A percentile compares a stretch with the other conserved stretches of the same genome.
These are phyloP conservation scores for Aspergillus chevalieri DNA, from an alignment of 2,329 filamentous ascomycete genomes.

Conservation along the genomic window DNA sequence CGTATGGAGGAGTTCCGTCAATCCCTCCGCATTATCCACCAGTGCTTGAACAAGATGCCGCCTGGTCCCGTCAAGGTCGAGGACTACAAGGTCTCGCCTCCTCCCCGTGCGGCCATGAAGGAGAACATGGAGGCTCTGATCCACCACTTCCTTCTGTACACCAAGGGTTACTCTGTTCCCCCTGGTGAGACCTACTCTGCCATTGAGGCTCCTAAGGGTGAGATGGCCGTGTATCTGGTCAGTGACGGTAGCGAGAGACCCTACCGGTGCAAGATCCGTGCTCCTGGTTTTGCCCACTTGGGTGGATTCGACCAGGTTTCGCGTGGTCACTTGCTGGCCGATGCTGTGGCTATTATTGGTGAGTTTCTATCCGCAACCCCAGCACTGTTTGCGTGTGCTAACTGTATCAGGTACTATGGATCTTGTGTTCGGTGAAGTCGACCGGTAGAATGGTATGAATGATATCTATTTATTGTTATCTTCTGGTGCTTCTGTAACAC, in stretches of 20 bases:
- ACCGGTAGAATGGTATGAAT: constrained; percentile 37
- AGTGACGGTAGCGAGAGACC: constrained; percentile 94
- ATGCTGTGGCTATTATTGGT: constrained; percentile 90
- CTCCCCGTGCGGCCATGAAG: constrained; percentile 97
- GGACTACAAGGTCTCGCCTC: constrained; percentile 97
- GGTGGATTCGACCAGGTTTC: constrained; percentile 89
- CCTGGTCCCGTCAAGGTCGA: constrained; percentile 88
- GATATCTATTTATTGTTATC: constrained; percentile 2
- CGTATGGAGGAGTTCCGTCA: constrained; percentile 99
- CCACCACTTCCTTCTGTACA: constrained; percentile 97
- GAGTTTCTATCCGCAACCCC: constrained; percentile 16
- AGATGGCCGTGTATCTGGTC: constrained; percentile 97
- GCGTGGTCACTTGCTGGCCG: constrained; percentile 86
- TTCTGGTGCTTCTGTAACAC: constrained; percentile 14
- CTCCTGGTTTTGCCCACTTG: constrained; percentile 93
- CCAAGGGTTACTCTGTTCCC: constrained; percentile 94
- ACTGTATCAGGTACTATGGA: constrained; percentile 59
- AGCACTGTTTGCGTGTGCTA: too few relatives aligned
- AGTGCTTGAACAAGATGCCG: constrained; percentile 99
- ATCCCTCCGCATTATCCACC: constrained; percentile 94
- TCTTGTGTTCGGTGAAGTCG: constrained; percentile 73
- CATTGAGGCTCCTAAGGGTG: constrained; percentile 99
- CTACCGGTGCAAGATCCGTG: constrained; percentile 95
- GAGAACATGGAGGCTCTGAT: constrained; percentile 99
- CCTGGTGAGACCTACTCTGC: constrained; percentile 97